Percentiles rank a stretch among this genome's conserved stretches.
phyloP scores from a whole-genome alignment of 495 filamentous ascomycete species.

The Penicillium simplicissimum region DNA sequence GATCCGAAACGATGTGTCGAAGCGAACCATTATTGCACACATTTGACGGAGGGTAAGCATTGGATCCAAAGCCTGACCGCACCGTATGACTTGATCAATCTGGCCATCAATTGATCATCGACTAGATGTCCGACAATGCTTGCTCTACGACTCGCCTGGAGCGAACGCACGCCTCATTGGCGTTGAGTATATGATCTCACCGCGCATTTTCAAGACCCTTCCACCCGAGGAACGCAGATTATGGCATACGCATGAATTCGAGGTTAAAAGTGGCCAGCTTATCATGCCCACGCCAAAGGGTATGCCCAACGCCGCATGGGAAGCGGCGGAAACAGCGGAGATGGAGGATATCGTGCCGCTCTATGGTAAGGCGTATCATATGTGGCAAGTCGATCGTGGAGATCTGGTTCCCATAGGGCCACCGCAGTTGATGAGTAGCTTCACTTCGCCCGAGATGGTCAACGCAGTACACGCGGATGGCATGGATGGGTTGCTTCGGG shows the following conservation, averaged over 20 bases:
- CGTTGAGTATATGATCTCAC: conserved; percentile 90
- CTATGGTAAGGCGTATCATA: conserved; percentile 89
- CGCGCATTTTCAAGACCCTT: conserved; percentile 65
- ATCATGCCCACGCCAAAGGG: conserved; percentile 71
- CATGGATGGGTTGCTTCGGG: conserved; percentile 58
- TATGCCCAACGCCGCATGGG: conserved; percentile 63
- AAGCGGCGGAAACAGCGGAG: conserved; percentile 72
- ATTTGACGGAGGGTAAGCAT: conserved; percentile 63
- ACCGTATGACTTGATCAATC: not conserved
- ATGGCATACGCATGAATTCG: conserved; percentile 84
- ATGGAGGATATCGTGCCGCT: conserved; percentile 71
- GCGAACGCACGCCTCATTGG: conserved; percentile 75
- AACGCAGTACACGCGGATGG: conserved; percentile 57
- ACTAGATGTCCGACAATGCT: conserved; percentile 72
- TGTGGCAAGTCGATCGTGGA: conserved; percentile 87
- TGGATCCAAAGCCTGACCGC: not conserved
- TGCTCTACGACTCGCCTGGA: conserved; percentile 74
- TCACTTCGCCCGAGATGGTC: conserved; percentile 58
- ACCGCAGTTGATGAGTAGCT: conserved; percentile 79
- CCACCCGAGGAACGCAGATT: conserved; percentile 64
- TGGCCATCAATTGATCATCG: not conserved
- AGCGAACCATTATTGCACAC: conserved; percentile 83
- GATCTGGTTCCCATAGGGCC: conserved; percentile 71
- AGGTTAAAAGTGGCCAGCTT: conserved; percentile 84
- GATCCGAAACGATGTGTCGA: conserved; percentile 70